A percentile compares a stretch with the other conserved stretches of the same genome.
phyloP scores from a whole-genome alignment of 2,329 filamentous ascomycete genomes.

The Penicillium nordicum region DNA sequence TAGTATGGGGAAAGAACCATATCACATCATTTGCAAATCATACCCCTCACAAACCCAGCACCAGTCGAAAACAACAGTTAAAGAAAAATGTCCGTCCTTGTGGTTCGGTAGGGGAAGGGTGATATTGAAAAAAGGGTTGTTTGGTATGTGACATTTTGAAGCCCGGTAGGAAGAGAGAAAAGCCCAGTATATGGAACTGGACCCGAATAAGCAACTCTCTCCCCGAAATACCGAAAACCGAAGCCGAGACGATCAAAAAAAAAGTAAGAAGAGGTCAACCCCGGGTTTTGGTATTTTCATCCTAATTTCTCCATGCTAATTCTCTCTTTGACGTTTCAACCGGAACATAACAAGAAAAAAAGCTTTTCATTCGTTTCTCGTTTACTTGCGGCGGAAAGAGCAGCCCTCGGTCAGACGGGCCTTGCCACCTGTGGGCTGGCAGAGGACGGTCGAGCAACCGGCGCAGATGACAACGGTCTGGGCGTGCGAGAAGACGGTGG shows the following conservation, averaged over 20 bases:
- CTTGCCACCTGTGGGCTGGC: slow-evolving; percentile 99
- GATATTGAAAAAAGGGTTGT: slow-evolving; percentile 22
- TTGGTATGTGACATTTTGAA: slow-evolving; percentile 29
- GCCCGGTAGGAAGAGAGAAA: slow-evolving; percentile 17
- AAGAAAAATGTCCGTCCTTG: slow-evolving; percentile 1
- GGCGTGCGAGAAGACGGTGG: slow-evolving; percentile 99
- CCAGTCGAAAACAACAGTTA: slow-evolving; percentile 7
- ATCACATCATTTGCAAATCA: slow-evolving; percentile 21
- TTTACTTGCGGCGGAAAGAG: slow-evolving; percentile 99
- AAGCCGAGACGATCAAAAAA: slow-evolving; percentile 25
- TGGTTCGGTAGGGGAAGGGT: slow-evolving; percentile 9
- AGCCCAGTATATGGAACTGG: slow-evolving; percentile 2
- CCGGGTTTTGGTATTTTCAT: slow-evolving; percentile 28
- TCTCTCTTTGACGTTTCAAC: slow-evolving; percentile 27
- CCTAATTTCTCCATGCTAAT: slow-evolving; percentile 30
- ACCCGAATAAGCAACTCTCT: slow-evolving; percentile 3
- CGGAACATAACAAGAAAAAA: slow-evolving; percentile 27
- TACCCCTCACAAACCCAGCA: slow-evolving; percentile 2
- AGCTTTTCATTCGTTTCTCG: slow-evolving; percentile 32
- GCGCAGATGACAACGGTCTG: slow-evolving; percentile 99
- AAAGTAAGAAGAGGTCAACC: slow-evolving; percentile 13
- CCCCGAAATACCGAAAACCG: slow-evolving; percentile 12
- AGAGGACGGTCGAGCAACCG: slow-evolving; percentile 98
- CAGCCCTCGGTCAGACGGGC: slow-evolving; percentile 98
- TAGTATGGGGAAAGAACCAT: slow-evolving; percentile 20